A percentile compares a stretch with the other conserved stretches of the same genome.
These are phyloP conservation scores for Leccinum fuscescens DNA, from an alignment of 1,284 basidiomycete genomes.

Conservation along the genomic window DNA sequence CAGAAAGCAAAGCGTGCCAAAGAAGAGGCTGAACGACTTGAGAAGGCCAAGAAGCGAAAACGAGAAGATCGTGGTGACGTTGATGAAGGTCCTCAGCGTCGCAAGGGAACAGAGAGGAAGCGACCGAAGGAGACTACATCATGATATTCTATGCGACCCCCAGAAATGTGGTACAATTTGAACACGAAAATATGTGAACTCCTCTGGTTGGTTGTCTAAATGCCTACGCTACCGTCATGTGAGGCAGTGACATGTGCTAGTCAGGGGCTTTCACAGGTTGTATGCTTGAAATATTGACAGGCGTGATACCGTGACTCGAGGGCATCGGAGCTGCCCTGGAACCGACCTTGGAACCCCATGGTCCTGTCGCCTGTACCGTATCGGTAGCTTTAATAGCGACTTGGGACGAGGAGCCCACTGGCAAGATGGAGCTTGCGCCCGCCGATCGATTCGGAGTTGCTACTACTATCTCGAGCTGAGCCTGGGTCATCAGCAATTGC, in stretches of 20 bases:
- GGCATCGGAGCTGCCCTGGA: no score
- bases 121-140: slow-evolving; percentile 9
- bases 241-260: slow-evolving; percentile 3
- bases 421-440: not conserved
- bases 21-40: slow-evolving; percentile 31
- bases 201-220: not conserved
- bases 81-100: slow-evolving; percentile 3
- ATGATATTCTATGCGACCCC: slow-evolving; percentile 9
- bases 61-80: slow-evolving; percentile 10
- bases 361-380: not conserved
- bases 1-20: slow-evolving; percentile 34
- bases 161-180: not conserved
- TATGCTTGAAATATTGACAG: slow-evolving; percentile 2
- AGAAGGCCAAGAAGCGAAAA: slow-evolving; percentile 37
- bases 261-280: not conserved
- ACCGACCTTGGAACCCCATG: not conserved
- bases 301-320: no score
- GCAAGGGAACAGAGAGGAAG: slow-evolving; percentile 21
- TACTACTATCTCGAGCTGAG: not conserved
- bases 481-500: no score
- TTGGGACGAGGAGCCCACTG: not conserved
- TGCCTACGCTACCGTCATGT: not conserved
- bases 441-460: not conserved
- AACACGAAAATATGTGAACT: not conserved
- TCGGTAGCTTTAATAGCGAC: not conserved